Evolutionary conservation across 768 basidiomycete species (phyloP).

Genomic region (Mycena alexandri): DNA sequence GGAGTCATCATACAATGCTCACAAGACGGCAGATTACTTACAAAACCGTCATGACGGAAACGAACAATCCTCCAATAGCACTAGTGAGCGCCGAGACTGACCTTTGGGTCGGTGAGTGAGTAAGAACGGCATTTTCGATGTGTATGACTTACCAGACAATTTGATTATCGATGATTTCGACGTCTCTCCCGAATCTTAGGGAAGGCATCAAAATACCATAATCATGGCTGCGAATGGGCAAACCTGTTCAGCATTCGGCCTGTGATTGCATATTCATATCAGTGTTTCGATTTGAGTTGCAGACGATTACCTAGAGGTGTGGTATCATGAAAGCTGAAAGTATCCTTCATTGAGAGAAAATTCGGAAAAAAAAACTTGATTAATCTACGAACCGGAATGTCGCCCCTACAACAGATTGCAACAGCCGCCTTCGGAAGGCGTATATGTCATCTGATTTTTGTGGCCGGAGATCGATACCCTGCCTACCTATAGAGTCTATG

Average conservation of each 20-base stretch:
- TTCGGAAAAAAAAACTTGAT: conserved; percentile 41
- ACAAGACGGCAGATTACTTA: not conserved
- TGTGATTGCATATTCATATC: conserved; percentile 32
- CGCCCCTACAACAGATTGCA: conserved; percentile 81
- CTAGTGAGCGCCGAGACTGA: not conserved
- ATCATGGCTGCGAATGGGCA: not conserved
- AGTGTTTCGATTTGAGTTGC: too few species aligned
- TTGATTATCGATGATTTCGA: conserved; percentile 89
- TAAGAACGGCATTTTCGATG: conserved; percentile 73
- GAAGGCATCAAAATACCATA: not conserved
- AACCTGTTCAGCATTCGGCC: conserved; percentile 91
- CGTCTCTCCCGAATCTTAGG: conserved; percentile 56
- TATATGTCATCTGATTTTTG: not conserved
- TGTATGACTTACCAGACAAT: conserved; percentile 61
- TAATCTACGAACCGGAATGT: conserved; percentile 81
- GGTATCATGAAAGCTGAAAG: conserved; percentile 55
- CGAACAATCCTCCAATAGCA: conserved; percentile 64
- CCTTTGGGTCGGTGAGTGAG: conserved; percentile 49
- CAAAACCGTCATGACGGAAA: conserved; percentile 60
- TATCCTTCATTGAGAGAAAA: not conserved
- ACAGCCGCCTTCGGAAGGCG: conserved; percentile 51
- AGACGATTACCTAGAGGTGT: conserved; percentile 76
- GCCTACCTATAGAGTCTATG: conserved; percentile 1
- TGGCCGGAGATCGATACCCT: not conserved
- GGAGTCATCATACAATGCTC: not conserved